Evolutionary conservation across 768 basidiomycete species (phyloP).

Genomic region (Zangia roseola): DNA sequence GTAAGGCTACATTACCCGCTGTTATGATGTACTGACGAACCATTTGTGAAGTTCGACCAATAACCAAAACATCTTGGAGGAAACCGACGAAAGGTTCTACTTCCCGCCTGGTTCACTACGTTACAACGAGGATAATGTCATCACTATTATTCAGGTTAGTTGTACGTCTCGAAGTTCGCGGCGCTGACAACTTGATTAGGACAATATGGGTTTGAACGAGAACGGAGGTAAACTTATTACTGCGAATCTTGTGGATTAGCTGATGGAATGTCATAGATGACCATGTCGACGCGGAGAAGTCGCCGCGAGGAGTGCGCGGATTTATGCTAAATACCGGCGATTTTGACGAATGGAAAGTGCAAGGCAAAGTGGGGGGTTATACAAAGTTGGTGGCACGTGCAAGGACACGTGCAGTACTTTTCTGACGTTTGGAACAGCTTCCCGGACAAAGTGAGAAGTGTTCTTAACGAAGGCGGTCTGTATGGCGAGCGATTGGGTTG

Average conservation of each 20-base stretch:
- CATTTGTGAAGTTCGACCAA: slow-evolving; percentile 52
- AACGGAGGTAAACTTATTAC: slow-evolving; percentile 42
- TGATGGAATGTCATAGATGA: slow-evolving; percentile 25
- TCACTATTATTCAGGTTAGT: slow-evolving; percentile 71
- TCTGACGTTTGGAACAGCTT: slow-evolving; percentile 44
- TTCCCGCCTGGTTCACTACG: slow-evolving; percentile 59
- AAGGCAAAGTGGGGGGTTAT: slow-evolving; percentile 77
- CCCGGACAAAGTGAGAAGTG: slow-evolving; percentile 67
- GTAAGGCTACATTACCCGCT: slow-evolving; percentile 37
- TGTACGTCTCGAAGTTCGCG: neutral
- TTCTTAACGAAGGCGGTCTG: slow-evolving; percentile 72
- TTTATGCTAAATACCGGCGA: slow-evolving; percentile 64
- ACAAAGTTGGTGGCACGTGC: slow-evolving; percentile 41
- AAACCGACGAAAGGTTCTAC: slow-evolving; percentile 63
- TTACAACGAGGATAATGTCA: slow-evolving; percentile 62
- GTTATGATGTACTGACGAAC: neutral
- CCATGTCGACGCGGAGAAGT: slow-evolving; percentile 56
- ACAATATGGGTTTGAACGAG: slow-evolving; percentile 80
- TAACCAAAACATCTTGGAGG: slow-evolving; percentile 56
- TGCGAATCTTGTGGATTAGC: neutral
- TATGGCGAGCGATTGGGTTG: slow-evolving; percentile 71
- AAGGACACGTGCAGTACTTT: neutral
- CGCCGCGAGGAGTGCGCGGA: slow-evolving; percentile 76
- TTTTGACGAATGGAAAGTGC: slow-evolving; percentile 67
- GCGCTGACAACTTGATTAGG: slow-evolving; percentile 39